phyloP scores from a whole-genome alignment of 176 grass and related monocot genomes.

The Cenchrus americanus region DNA sequence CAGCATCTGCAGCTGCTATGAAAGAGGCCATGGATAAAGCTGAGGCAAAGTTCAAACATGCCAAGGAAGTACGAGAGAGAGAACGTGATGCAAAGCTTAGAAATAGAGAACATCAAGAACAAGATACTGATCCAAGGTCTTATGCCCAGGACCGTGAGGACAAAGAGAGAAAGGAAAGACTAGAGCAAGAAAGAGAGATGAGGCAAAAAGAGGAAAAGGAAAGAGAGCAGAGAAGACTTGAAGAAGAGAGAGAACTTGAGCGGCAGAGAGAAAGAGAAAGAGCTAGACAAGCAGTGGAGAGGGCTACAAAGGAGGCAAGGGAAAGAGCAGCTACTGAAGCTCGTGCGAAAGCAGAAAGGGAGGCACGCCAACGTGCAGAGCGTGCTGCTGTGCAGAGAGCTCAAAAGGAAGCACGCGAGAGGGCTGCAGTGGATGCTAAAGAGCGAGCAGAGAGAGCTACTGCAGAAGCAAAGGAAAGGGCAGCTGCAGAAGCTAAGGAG shows the following conservation, averaged over 20 bases:
- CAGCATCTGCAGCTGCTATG: constrained; percentile 91
- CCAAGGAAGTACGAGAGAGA: constrained; percentile 85
- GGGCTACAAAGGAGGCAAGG: constrained; percentile 78
- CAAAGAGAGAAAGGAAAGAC: constrained; percentile 55
- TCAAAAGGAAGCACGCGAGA: constrained; percentile 74
- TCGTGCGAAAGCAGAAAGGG: constrained; percentile 68
- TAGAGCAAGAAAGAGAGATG: constrained; percentile 52
- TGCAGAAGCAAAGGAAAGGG: constrained; percentile 58
- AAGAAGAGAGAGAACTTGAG: constrained; percentile 64
- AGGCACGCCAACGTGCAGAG: constrained; percentile 64
- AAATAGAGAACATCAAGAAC: constrained; percentile 60
- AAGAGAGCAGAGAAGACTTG: constrained; percentile 61
- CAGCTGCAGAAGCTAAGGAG: constrained; percentile 57
- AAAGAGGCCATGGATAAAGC: constrained; percentile 97
- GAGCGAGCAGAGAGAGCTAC: constrained; percentile 59
- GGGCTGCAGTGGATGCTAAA: constrained; percentile 66
- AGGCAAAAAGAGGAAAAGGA: constrained; percentile 58
- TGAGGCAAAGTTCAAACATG: constrained; percentile 95
- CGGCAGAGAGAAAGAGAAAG: constrained; percentile 67
- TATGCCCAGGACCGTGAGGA: constrained; percentile 49
- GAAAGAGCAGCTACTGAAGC: constrained; percentile 83
- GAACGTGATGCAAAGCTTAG: constrained; percentile 68
- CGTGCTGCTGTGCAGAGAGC: constrained; percentile 74
- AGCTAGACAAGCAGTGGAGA: constrained; percentile 72
- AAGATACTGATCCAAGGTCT: constrained; percentile 45